Percentiles rank a stretch among this genome's conserved stretches.
phyloP scores from a whole-genome alignment of 345 rosid genomes.

The Sonneratia caseolaris region DNA sequence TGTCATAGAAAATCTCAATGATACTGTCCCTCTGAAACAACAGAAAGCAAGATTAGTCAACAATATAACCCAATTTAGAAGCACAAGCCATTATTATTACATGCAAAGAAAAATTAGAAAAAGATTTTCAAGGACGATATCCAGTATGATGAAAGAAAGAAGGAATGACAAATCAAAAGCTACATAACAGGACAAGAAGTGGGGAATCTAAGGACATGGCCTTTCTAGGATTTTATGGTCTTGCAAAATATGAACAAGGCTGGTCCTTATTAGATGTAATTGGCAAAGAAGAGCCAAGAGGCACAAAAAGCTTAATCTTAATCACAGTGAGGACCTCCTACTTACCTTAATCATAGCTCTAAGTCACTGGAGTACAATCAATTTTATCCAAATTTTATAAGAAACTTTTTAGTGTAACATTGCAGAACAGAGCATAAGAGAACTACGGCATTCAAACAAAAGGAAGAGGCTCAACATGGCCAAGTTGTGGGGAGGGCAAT shows the following conservation, averaged over 20 bases:
- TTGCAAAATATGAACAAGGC: neutral
- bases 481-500: neutral
- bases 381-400: neutral
- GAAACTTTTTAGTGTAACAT: neutral
- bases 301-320: neutral
- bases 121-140: neutral
- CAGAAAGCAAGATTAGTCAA: conserved; percentile 1
- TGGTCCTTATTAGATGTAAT: neutral
- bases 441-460: neutral
- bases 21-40: conserved; percentile 63
- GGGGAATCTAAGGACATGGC: neutral
- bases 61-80: neutral
- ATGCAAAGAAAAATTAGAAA: neutral
- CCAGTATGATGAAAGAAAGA: neutral
- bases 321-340: neutral
- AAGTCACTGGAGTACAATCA: neutral
- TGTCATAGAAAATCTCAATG: conserved; percentile 89
- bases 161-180: neutral
- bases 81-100: neutral
- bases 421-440: neutral
- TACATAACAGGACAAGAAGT: no score
- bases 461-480: neutral
- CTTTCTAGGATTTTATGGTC: neutral
- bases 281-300: neutral
- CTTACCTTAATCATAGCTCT: neutral